Conservation (phyloP, 2,329 filamentous ascomycete species). For the Exophiala sp. region DNA sequence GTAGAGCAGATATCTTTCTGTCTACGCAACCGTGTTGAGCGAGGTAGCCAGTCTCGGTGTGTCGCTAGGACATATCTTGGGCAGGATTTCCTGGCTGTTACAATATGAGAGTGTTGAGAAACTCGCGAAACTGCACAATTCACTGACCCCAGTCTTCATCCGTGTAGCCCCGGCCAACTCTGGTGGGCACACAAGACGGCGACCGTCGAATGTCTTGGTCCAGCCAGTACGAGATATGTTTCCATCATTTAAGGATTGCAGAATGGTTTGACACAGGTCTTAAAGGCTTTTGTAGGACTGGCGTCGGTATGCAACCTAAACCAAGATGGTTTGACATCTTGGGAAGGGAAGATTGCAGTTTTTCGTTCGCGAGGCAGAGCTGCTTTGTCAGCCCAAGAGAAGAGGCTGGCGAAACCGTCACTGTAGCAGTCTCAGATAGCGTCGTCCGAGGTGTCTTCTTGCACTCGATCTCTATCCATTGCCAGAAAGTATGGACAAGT, state of each 20-base stretch:
- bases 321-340: too few relatives aligned
- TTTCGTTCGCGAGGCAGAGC: too few relatives aligned
- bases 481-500: not conserved
- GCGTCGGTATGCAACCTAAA: too few relatives aligned
- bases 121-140: conserved; percentile 70
- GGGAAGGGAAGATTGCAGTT: too few relatives aligned
- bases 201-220: conserved; percentile 69
- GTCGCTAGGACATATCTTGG: conserved; percentile 11
- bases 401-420: not conserved
- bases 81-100: conserved; percentile 14
- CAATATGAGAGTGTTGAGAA: conserved; percentile 62
- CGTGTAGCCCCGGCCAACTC: conserved; percentile 79
- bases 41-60: conserved; percentile 65
- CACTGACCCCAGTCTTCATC: conserved; percentile 83
- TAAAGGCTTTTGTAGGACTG: too few relatives aligned
- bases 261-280: too few relatives aligned
- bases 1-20: conserved; percentile 77
- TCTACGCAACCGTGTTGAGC: conserved; percentile 83
- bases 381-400: not conserved
- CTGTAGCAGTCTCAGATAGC: not conserved
- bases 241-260: too few relatives aligned
- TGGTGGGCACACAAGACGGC: conserved; percentile 77
- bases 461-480: not conserved
- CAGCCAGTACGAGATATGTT: conserved; percentile 73
- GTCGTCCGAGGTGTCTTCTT: not conserved